Conservation (phyloP, 306 rosid species). For the Betula pendula region DNA sequence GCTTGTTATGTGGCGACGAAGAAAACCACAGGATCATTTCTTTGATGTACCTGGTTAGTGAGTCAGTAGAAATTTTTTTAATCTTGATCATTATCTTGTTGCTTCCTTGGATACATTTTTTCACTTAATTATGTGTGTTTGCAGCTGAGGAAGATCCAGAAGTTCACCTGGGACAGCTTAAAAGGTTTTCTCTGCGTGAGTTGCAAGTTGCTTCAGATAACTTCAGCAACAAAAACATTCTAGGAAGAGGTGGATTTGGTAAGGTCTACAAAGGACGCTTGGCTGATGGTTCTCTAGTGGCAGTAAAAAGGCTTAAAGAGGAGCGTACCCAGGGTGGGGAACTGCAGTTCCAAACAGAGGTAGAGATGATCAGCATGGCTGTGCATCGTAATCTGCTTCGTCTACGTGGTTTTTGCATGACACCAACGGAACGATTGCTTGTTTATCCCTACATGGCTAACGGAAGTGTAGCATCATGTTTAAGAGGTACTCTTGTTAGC, state of each 20-base stretch:
- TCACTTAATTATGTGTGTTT: conserved; percentile 19
- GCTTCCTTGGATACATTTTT: conserved; percentile 18
- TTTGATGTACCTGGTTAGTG: conserved; percentile 96
- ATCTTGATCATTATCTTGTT: not conserved
- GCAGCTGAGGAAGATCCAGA: conserved; percentile 97
- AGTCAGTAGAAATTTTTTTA: conserved; percentile 7
- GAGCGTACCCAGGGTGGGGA: conserved; percentile 88
- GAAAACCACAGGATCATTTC: conserved; percentile 79
- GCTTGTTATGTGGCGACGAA: conserved; percentile 73
- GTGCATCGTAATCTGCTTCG: conserved; percentile 96
- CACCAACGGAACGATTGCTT: conserved; percentile 93
- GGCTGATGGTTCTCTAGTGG: conserved; percentile 87
- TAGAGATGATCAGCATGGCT: conserved; percentile 96
- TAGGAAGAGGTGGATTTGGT: conserved; percentile 97
- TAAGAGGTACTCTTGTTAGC: conserved; percentile 61
- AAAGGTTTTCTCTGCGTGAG: conserved; percentile 86
- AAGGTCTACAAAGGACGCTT: conserved; percentile 94
- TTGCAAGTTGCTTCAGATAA: conserved; percentile 91
- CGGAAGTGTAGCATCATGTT: conserved; percentile 96
- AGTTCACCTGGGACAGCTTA: conserved; percentile 93
- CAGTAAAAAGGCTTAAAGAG: conserved; percentile 93
- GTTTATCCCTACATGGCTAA: conserved; percentile 91
- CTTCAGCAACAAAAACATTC: conserved; percentile 73
- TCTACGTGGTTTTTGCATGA: conserved; percentile 91
- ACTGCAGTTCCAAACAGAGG: conserved; percentile 94